A percentile compares a stretch with the other conserved stretches of the same genome.
Evolutionary conservation across 2,329 filamentous ascomycete genomes (phyloP).

Genomic region (Diaporthe sp.): DNA sequence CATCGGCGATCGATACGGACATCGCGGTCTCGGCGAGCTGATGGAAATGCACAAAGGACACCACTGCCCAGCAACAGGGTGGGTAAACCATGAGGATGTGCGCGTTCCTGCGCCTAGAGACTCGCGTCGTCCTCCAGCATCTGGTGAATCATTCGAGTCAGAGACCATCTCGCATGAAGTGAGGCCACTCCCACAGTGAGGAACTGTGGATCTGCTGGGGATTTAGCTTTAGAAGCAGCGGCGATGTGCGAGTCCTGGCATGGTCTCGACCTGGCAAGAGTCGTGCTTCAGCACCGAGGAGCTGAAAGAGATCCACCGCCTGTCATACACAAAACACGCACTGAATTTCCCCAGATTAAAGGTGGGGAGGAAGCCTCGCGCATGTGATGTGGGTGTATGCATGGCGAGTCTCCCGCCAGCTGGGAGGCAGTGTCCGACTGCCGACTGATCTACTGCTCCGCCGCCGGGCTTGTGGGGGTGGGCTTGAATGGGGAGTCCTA

Average conservation of each 20-base stretch:
- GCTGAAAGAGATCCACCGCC: neutral
- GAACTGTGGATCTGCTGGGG: neutral
- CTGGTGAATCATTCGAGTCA: conserved; percentile 5
- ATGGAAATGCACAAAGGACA: neutral
- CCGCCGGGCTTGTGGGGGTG: neutral
- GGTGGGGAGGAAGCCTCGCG: neutral
- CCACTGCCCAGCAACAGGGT: neutral
- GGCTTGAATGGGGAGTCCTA: neutral
- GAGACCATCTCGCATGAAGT: neutral
- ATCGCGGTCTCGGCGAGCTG: neutral
- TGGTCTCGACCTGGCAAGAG: neutral
- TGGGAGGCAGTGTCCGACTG: neutral
- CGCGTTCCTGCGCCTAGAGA: neutral
- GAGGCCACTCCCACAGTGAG: neutral
- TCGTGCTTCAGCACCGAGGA: neutral
- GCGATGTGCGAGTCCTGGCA: neutral
- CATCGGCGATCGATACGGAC: neutral
- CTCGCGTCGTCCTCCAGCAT: neutral
- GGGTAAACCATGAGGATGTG: neutral
- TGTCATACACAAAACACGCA: neutral
- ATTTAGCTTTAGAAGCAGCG: neutral
- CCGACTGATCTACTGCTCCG: neutral
- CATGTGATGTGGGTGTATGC: neutral
- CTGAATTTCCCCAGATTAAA: conserved; percentile 4
- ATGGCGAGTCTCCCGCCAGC: neutral